A percentile compares a stretch with the other conserved stretches of the same genome.
These are phyloP conservation scores for Phytophthora pseudosyringae DNA, from an alignment of 352 stramenopile species.

Conservation along the genomic window DNA sequence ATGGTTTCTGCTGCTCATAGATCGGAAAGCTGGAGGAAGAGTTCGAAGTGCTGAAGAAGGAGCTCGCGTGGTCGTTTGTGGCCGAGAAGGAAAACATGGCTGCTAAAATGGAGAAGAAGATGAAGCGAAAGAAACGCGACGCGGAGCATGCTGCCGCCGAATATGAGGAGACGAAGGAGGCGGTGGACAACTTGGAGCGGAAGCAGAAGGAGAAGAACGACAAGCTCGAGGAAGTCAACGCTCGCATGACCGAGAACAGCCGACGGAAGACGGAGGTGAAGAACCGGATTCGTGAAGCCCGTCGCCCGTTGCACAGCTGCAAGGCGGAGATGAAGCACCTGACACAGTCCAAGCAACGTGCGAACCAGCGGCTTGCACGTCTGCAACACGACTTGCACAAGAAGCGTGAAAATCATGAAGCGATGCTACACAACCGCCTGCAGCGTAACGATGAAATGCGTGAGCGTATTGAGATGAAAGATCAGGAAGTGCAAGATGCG, in stretches of 20 bases:
- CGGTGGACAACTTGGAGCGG: constrained; percentile 53
- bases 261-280: constrained; percentile 60
- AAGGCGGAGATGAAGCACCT: constrained; percentile 75
- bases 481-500: constrained; percentile 46
- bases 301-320: constrained; percentile 66
- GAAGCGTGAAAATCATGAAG: constrained; percentile 61
- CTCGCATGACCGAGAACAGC: constrained; percentile 46
- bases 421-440: constrained; percentile 61
- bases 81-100: constrained; percentile 64
- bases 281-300: constrained; percentile 66
- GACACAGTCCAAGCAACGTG: constrained; percentile 52
- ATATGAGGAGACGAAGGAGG: constrained; percentile 53
- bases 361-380: constrained; percentile 57
- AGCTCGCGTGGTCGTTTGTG: constrained; percentile 86
- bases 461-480: constrained; percentile 56
- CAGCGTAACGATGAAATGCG: constrained; percentile 69
- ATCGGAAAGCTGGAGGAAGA: constrained; percentile 80
- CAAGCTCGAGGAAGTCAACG: constrained; percentile 60
- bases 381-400: constrained; percentile 60
- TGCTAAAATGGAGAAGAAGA: constrained; percentile 60
- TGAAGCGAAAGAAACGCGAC: constrained; percentile 58
- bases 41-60: constrained; percentile 77
- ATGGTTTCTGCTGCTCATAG: constrained; percentile 29
- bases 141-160: constrained; percentile 45
- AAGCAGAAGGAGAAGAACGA: constrained; percentile 78